Base-by-base conservation (phyloP, 495 filamentous ascomycete species). In the Hyaloscypha finlandica region DNA sequence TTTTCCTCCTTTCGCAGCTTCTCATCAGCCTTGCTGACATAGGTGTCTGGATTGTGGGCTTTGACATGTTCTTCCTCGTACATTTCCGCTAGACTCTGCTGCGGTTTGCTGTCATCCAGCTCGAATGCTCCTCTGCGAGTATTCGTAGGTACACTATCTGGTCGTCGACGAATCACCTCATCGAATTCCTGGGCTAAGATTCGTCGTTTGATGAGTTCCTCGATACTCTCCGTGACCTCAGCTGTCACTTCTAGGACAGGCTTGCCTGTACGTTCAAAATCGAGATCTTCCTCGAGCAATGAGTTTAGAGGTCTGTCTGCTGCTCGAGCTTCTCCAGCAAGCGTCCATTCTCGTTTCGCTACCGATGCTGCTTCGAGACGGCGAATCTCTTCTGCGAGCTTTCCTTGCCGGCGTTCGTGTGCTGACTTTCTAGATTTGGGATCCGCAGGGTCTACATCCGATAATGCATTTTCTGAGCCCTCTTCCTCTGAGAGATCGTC, bases 201-300 rank as follows among this genome's bases (percentile, higher is more conserved):
- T 31, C 96, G 91, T 35, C 92, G 88, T 76, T 98, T 98, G 77
- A 99, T 92, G 60, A 99, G 85, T 19, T 90, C 92, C 76, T 98
- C 95, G 63, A 99, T 96, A 63, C 89, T 89, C 76, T 97, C 94
- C 53, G 87, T 94, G 12, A 96, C 85, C 74, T 97, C 94, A n/a
- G 90, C 89, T 0, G 96, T 98, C 70, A 97, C 92, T 35, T 97
- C 91, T 4, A 94, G 92, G 1, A 97, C 89, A 0, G 95, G 95
- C 75, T 97, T 98, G 67, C 95, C 96, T n/a, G 91, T 86, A 58
- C 95, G 86, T 76, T 99, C 95, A 71, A 97, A 98, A 61, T 98
- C 95, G 16, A 99, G 84, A 68, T 97, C 93, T 77, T 98, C 90
- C 75, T 97, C 96, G 2, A 99, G 85, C 0, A 99, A 84, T 1